A percentile compares a stretch with the other conserved stretches of the same genome.
Conservation (phyloP, 371 early-diverging fungal species). For the Saksenaea vasiformis region DNA sequence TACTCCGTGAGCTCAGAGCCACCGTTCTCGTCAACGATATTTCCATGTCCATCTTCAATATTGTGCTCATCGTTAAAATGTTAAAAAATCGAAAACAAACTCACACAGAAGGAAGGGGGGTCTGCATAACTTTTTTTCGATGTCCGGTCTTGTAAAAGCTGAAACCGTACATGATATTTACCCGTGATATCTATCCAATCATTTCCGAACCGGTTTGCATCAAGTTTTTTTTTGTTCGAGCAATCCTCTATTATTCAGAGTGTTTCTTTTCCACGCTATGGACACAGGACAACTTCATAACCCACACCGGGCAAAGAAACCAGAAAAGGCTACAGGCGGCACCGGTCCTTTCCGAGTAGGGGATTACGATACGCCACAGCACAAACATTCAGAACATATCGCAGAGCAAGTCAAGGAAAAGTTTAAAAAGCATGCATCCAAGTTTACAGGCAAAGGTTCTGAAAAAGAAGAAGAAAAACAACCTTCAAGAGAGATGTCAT, state of each 20-base stretch:
- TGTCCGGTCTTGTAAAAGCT: too few relatives aligned
- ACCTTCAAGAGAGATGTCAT: background rate
- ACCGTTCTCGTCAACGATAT: constrained; percentile 14
- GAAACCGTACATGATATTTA: too few relatives aligned
- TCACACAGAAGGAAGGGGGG: too few relatives aligned
- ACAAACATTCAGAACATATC: background rate
- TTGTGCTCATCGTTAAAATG: too few relatives aligned
- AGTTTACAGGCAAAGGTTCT: background rate
- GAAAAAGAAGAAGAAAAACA: constrained; percentile 4
- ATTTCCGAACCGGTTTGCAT: too few relatives aligned
- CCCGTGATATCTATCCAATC: too few relatives aligned
- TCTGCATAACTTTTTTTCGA: too few relatives aligned
- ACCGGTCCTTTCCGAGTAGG: constrained; percentile 36
- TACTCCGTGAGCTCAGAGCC: constrained; percentile 14
- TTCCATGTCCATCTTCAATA: constrained; percentile 16
- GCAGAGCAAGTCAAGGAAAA: background rate
- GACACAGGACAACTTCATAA: constrained; percentile 45
- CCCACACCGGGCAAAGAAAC: constrained; percentile 23
- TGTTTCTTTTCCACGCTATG: constrained; percentile 24
- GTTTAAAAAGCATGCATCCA: background rate
- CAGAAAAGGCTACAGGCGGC: constrained; percentile 10
- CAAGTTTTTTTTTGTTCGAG: too few relatives aligned
- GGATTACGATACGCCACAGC: constrained; percentile 34
- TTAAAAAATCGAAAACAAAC: too few relatives aligned
- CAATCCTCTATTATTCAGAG: background rate